Percentiles rank a stretch among this genome's conserved stretches.
These are phyloP conservation scores for Nakataea oryzae DNA, from an alignment of 2,329 filamentous ascomycete species.

Conservation along the genomic window DNA sequence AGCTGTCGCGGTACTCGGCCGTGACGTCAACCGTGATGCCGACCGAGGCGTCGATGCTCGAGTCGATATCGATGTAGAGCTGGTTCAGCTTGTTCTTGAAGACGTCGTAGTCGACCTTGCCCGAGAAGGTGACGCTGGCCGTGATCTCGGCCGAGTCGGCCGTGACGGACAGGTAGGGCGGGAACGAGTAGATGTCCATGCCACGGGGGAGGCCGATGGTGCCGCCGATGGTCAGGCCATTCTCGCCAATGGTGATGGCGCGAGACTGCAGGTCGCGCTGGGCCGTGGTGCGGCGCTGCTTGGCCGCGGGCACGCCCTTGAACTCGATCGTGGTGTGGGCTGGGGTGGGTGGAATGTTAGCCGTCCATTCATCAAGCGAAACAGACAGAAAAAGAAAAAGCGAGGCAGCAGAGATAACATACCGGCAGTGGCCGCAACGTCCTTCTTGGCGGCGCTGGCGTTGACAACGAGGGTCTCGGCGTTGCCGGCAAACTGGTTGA, in stretches of 20 bases:
- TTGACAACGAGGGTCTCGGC: constrained; percentile 16
- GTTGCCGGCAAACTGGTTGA: constrained; percentile 17
- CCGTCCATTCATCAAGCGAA: background rate
- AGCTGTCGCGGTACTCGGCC: constrained; percentile 19
- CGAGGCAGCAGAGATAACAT: constrained; percentile 9
- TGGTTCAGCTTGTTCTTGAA: constrained; percentile 19
- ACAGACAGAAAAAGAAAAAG: background rate
- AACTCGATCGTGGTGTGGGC: constrained; percentile 7
- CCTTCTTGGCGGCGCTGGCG: constrained; percentile 19
- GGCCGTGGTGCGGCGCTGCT: background rate
- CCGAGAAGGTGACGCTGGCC: constrained; percentile 26
- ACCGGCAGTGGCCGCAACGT: constrained; percentile 23
- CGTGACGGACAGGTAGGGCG: constrained; percentile 20
- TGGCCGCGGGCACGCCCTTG: background rate
- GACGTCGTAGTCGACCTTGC: constrained; percentile 29
- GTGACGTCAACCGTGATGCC: constrained; percentile 22
- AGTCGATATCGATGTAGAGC: constrained; percentile 31
- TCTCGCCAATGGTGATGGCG: background rate
- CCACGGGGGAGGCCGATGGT: constrained; percentile 9
- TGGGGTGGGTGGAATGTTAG: background rate
- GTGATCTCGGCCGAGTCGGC: constrained; percentile 23
- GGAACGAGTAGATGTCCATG: constrained; percentile 10
- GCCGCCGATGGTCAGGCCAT: constrained; percentile 25
- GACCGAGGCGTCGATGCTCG: constrained; percentile 23
- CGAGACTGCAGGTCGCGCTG: background rate